Evolutionary conservation across 73 alveolate genomes (phyloP), one percentile per base, ranked within the genome.

Genomic region (Symbiodinium natans): DNA sequence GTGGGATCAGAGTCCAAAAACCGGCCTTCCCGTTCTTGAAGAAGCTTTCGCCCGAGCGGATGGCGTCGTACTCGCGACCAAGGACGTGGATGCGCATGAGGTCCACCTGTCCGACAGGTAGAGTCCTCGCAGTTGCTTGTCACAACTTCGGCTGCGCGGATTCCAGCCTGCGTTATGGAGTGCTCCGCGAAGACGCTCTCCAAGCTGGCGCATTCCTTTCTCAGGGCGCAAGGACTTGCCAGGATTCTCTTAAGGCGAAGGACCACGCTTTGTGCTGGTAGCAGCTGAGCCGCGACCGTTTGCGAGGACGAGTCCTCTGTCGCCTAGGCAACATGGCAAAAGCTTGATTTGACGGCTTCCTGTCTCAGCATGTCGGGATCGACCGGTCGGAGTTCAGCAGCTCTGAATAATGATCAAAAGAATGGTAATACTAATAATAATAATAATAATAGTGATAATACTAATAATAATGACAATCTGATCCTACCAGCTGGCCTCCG

Each of bases 61-160:
- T 87, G 77, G 97, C 97, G 43, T 90, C 97, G 3, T 90, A 90
- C 63, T 90, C 97, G 34, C 87, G 87, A 39, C 97, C 97, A 13
- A 90, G 87, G 4, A 90, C 97, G 25, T 90, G 97, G 46, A 90
- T 90, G 31, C 97, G 88, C 77, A 90, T 27, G 19, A 90, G 75
- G 63, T 90, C 97, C 88, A 90, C 97, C 80, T 88, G 40, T 31
- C 42, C 4, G 43, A 6, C 42, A 8, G 27, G 23, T 21, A 21
- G 75, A 21, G 31, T 21, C 75, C 75, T 29, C 9, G 83, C 39
- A 33, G 10, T 31, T 13, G 39, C 38, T 27, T 68, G 83, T 71
- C 36, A 29, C 75, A 21, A 21, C 75, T 29, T 71, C 40, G 33
- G 33, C 83, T 33, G 33, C 33, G 83, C 39, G 39, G 39, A 0